These are phyloP conservation scores for Diutina catenulata DNA, from an alignment of 1,139 yeast species.

Conservation along the genomic window DNA sequence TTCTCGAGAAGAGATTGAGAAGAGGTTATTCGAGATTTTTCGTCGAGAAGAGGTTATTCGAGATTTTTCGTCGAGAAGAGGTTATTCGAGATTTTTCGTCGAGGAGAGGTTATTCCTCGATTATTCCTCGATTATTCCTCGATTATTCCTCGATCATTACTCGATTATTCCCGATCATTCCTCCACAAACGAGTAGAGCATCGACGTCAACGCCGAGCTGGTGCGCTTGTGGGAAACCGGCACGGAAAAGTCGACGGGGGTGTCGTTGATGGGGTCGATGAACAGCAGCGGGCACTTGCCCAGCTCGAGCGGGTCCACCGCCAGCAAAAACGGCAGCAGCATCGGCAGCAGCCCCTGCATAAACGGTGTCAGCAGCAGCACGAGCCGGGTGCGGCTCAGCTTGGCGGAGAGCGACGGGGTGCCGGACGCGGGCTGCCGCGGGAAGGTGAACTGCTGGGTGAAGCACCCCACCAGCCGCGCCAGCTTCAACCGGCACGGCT, in stretches of 20 bases:
- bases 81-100: too few relatives aligned
- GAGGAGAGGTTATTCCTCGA: too few relatives aligned
- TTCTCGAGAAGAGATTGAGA: too few relatives aligned
- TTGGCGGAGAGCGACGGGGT: slow-evolving; percentile 2
- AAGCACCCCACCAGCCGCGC: background rate
- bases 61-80: too few relatives aligned
- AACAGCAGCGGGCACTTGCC: slow-evolving; percentile 1
- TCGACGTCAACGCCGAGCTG: slow-evolving; percentile 2
- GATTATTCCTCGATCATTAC: too few relatives aligned
- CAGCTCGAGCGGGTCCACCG: slow-evolving; percentile 1
- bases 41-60: too few relatives aligned
- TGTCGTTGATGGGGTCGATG: slow-evolving; percentile 4
- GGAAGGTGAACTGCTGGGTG: slow-evolving; percentile 2
- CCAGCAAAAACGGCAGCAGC: slow-evolving; percentile 3
- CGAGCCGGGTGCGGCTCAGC: background rate
- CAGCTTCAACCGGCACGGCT: too few relatives aligned
- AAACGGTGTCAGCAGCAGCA: slow-evolving; percentile 2
- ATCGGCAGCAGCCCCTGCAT: slow-evolving; percentile 1
- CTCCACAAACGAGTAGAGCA: slow-evolving; percentile 3
- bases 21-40: too few relatives aligned
- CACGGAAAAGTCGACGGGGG: slow-evolving; percentile 5
- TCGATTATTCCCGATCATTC: too few relatives aligned
- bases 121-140: too few relatives aligned
- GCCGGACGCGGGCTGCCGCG: too few relatives aligned
- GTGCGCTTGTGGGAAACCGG: slow-evolving; percentile 3